Evolutionary conservation across 2,329 filamentous ascomycete genomes (phyloP).

Genomic region (Fusarium sp.): DNA sequence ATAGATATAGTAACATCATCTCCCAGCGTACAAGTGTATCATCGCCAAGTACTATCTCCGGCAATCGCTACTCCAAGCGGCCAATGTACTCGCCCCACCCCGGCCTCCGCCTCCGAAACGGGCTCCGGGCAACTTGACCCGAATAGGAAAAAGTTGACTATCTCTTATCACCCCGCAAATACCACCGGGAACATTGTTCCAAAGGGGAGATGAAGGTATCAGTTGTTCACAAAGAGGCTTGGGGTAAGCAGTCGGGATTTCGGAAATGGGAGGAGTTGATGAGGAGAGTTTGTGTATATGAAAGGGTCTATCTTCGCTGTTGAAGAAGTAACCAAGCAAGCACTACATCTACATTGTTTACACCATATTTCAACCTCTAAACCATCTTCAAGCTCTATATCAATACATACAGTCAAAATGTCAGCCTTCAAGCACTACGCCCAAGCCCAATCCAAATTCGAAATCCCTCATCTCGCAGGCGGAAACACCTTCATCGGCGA

Average conservation of each 20-base stretch:
- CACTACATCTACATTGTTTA: not conserved
- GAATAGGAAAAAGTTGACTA: conserved; percentile 39
- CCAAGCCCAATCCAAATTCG: conserved; percentile 69
- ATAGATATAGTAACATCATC: conserved; percentile 13
- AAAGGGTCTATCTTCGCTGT: conserved; percentile 17
- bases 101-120: conserved; percentile 1
- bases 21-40: not conserved
- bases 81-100: conserved; percentile 15
- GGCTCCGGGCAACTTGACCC: conserved; percentile 31
- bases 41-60: conserved; percentile 4
- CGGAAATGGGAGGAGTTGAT: not conserved
- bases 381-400: not conserved
- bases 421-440: conserved; percentile 63
- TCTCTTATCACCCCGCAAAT: conserved; percentile 26
- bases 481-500: conserved; percentile 77
- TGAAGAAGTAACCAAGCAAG: conserved; percentile 3
- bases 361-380: not conserved
- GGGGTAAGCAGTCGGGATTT: not conserved
- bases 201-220: conserved; percentile 24
- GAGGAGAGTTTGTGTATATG: conserved; percentile 25
- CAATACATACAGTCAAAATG: conserved; percentile 46
- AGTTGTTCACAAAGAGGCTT: not conserved
- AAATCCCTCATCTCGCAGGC: conserved; percentile 74
- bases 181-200: conserved; percentile 29
- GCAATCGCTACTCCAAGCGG: conserved; percentile 33